Conservation (phyloP, 1,284 basidiomycete genomes). For the Austroboletus novae-zelandiae region DNA sequence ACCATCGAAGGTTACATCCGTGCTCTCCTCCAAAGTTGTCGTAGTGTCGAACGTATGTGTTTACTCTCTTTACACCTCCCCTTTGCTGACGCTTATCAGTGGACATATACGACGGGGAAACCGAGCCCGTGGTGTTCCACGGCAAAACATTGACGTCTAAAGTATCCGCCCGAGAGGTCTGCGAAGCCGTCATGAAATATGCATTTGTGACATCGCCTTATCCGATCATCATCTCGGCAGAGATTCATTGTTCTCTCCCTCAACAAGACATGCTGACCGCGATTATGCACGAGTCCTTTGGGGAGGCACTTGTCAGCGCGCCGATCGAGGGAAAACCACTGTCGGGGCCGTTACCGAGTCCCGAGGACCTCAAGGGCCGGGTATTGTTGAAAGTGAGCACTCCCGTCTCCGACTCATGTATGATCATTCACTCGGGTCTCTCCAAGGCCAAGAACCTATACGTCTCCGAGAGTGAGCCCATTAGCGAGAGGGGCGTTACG, state of each 20-base stretch:
- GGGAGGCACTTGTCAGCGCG: slow-evolving; percentile 67
- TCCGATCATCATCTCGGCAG: slow-evolving; percentile 92
- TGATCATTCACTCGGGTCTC: slow-evolving; percentile 3
- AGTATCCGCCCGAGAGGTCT: slow-evolving; percentile 82
- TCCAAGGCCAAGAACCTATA: slow-evolving; percentile 63
- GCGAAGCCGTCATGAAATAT: slow-evolving; percentile 87
- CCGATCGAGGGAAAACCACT: slow-evolving; percentile 51
- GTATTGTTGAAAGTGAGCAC: slow-evolving; percentile 79
- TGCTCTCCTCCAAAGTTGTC: slow-evolving; percentile 86
- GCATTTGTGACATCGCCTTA: slow-evolving; percentile 93
- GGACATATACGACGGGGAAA: slow-evolving; percentile 91
- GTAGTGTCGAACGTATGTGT: slow-evolving; percentile 85
- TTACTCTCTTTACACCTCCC: background rate
- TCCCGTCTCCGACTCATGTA: background rate
- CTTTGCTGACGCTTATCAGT: slow-evolving; percentile 47
- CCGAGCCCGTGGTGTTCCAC: slow-evolving; percentile 84
- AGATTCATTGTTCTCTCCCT: slow-evolving; percentile 82
- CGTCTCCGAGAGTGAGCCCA: slow-evolving; percentile 39
- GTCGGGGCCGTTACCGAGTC: slow-evolving; percentile 74
- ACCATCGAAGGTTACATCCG: slow-evolving; percentile 97
- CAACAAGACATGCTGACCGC: slow-evolving; percentile 84
- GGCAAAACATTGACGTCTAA: slow-evolving; percentile 91
- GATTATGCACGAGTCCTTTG: slow-evolving; percentile 81
- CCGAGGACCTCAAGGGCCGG: slow-evolving; percentile 78
- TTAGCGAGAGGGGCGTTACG: slow-evolving; percentile 37